phyloP scores from a whole-genome alignment of 2,329 filamentous ascomycete species.

The Didymella keratinophila region DNA sequence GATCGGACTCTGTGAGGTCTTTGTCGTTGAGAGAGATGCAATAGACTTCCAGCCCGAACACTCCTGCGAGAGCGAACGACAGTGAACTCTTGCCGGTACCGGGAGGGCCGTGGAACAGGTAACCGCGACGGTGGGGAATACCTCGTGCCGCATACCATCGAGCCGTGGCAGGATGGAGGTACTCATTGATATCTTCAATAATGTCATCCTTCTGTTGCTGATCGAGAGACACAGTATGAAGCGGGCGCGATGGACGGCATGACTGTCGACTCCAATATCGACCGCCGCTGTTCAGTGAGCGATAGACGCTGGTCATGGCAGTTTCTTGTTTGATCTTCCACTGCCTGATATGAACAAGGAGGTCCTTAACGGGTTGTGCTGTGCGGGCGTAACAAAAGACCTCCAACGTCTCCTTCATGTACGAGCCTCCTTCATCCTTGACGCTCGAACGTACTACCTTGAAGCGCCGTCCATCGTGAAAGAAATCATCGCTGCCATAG shows the following conservation, averaged over 20 bases:
- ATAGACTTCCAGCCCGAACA: slow-evolving; percentile 58
- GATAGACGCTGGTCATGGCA: slow-evolving; percentile 56
- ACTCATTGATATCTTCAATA: slow-evolving; percentile 78
- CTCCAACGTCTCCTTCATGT: slow-evolving; percentile 53
- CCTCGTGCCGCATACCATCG: slow-evolving; percentile 84
- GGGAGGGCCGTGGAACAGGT: slow-evolving; percentile 81
- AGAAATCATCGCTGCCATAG: slow-evolving; percentile 56
- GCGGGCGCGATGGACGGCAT: slow-evolving; percentile 70
- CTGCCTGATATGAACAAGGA: slow-evolving; percentile 56
- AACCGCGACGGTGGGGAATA: slow-evolving; percentile 85
- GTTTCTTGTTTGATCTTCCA: slow-evolving; percentile 54
- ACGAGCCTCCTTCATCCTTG: slow-evolving; percentile 36
- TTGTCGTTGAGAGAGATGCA: slow-evolving; percentile 68
- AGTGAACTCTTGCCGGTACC: slow-evolving; percentile 75
- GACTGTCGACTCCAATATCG: slow-evolving; percentile 53
- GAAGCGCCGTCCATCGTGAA: slow-evolving; percentile 52
- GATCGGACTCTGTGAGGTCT: slow-evolving; percentile 73
- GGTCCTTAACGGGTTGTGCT: slow-evolving; percentile 57
- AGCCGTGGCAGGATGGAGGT: slow-evolving; percentile 73
- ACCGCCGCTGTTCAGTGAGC: slow-evolving; percentile 45
- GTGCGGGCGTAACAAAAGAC: slow-evolving; percentile 59
- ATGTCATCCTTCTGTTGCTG: slow-evolving; percentile 70
- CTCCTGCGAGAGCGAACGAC: slow-evolving; percentile 53
- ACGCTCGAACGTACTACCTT: slow-evolving; percentile 51
- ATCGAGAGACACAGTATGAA: slow-evolving; percentile 79